Base-by-base conservation (phyloP, 2,329 filamentous ascomycete species). In the Penicillium vulpinum region DNA sequence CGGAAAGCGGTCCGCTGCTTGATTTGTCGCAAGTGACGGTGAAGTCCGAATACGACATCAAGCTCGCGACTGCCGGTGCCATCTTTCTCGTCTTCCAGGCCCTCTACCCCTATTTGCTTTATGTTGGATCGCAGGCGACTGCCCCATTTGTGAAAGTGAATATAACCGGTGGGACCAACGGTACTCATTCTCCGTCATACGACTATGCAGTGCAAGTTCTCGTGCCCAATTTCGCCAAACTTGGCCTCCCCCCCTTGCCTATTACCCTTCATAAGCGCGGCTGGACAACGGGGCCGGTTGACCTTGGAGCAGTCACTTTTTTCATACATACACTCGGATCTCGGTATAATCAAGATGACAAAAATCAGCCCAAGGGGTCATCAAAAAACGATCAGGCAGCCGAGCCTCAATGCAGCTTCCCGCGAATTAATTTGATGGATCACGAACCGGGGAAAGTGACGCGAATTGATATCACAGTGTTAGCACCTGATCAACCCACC, bases 151-250 rank as follows among this genome's bases (percentile, higher is more conserved):
- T 78, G 47, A 68, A 62, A 21, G 61, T 86, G 9, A 75, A 67
- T 2, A 77, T 87, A 35, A 79, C 73, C 9, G 85, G 85, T 6
- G 84, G 84, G 8, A 87, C 84, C 0, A 86, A 86, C 61, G 80
- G 83, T 2, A 79, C 79, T 1, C 77, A 74, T 31, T 80, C 81
- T 0, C 83, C 83, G 8, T 83, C 81, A 3, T 78, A 77, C 64
- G 84, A 87, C 47, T 86, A 86, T 62, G 71, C 83, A 10, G 59
- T 71, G 2, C 79, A 85, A 63, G 83, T 86, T 4, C 74, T 87
- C 6, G 64, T 82, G 2, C 84, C 84, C 0, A 82, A 80, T 55
- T 77, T 86, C 22, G 59, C 71, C 2, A 71, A 67, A 29, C 74
- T 86, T 33, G 82, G 83, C 5, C 71, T 85, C 15, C 80, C 81